Percentiles rank a stretch among this genome's conserved stretches.
phyloP scores from a whole-genome alignment of 2,329 filamentous ascomycete species.

The Hymenoscyphus fructigenus region DNA sequence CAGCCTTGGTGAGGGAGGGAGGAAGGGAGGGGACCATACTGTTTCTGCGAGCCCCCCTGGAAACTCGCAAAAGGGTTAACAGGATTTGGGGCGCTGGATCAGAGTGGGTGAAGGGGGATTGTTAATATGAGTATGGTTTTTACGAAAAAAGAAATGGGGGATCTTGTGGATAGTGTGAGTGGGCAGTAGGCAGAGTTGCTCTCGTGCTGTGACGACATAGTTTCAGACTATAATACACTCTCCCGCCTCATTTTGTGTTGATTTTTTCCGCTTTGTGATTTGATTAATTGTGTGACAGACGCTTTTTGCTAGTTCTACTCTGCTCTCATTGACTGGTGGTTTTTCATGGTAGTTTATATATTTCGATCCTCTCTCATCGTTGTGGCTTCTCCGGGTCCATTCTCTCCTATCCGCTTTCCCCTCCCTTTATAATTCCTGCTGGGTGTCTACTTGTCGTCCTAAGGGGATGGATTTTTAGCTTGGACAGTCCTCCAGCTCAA shows the following conservation, averaged over 20 bases:
- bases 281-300: not conserved
- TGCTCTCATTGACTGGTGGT: too few relatives aligned
- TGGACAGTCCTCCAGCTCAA: too few relatives aligned
- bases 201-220: not conserved
- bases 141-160: not conserved
- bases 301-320: too few relatives aligned
- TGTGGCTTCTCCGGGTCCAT: too few relatives aligned
- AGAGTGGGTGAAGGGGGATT: not conserved
- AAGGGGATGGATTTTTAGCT: too few relatives aligned
- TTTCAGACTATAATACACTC: not conserved
- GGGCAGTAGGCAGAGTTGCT: slow-evolving; percentile 2
- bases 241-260: not conserved
- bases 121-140: slow-evolving; percentile 3
- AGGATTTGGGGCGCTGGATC: not conserved
- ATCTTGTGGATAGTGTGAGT: not conserved
- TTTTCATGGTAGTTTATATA: too few relatives aligned
- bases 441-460: too few relatives aligned
- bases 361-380: too few relatives aligned
- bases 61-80: not conserved
- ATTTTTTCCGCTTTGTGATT: not conserved
- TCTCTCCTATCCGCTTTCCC: too few relatives aligned
- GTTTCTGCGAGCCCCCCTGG: slow-evolving; percentile 25
- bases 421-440: too few relatives aligned
- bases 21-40: slow-evolving; percentile 36
- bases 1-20: slow-evolving; percentile 24